Conservation (phyloP, 2,329 filamentous ascomycete species). For the Colletotrichum acutatum region DNA sequence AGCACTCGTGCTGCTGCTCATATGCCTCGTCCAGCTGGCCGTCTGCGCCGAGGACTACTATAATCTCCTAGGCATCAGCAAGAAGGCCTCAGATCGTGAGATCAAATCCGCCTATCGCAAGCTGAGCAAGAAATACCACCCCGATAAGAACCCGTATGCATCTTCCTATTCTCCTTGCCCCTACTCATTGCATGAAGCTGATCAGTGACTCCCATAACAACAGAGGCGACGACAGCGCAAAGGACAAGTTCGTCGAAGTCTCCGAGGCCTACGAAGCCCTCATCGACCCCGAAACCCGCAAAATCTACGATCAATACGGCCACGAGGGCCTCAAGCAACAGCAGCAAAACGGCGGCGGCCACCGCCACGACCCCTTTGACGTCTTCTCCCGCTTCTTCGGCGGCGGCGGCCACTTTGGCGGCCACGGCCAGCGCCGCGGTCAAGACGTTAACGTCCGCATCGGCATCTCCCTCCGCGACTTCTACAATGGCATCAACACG, state of each 20-base stretch:
- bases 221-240: slow-evolving; percentile 81
- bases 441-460: slow-evolving; percentile 91
- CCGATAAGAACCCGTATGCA: slow-evolving; percentile 94
- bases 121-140: slow-evolving; percentile 95
- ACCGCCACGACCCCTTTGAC: slow-evolving; percentile 89
- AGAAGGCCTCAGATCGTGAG: slow-evolving; percentile 83
- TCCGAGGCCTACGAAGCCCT: slow-evolving; percentile 96
- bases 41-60: slow-evolving; percentile 80
- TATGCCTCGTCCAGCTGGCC: slow-evolving; percentile 64
- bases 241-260: slow-evolving; percentile 92
- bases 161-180: background rate
- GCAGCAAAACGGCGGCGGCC: slow-evolving; percentile 71
- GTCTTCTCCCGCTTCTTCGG: slow-evolving; percentile 98
- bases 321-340: slow-evolving; percentile 91
- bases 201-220: background rate
- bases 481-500: slow-evolving; percentile 89
- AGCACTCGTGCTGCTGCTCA: slow-evolving; percentile 60
- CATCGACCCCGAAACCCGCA: slow-evolving; percentile 80
- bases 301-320: slow-evolving; percentile 94
- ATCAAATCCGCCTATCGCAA: slow-evolving; percentile 94
- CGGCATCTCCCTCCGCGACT: slow-evolving; percentile 83
- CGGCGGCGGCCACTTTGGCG: slow-evolving; percentile 84
- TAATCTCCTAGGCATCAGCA: slow-evolving; percentile 84
- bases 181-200: background rate
- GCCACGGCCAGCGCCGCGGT: slow-evolving; percentile 81